phyloP scores from a whole-genome alignment of 2,329 filamentous ascomycete genomes.

The Nigrospora sphaerica region DNA sequence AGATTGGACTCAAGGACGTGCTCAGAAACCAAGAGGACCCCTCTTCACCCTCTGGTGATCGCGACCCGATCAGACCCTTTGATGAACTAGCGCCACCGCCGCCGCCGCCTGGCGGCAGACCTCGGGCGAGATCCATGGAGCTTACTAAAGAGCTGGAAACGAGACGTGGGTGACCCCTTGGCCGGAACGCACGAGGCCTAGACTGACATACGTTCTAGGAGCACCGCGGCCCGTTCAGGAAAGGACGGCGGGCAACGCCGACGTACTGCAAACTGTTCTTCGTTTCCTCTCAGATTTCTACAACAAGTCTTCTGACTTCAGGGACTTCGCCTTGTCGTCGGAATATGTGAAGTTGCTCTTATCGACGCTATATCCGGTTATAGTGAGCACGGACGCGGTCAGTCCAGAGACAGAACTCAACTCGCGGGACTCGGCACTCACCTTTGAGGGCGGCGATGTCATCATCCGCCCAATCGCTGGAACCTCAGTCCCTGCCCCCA shows the following conservation, averaged over 20 bases:
- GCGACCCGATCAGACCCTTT: conserved; percentile 1
- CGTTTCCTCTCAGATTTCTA: conserved; percentile 77
- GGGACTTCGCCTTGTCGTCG: conserved; percentile 73
- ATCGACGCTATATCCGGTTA: conserved; percentile 74
- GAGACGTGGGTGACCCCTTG: conserved; percentile 28
- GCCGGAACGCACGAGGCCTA: neutral
- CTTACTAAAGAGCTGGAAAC: conserved; percentile 51
- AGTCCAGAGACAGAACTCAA: conserved; percentile 81
- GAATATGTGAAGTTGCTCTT: conserved; percentile 77
- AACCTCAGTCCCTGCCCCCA: conserved; percentile 54
- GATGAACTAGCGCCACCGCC: too few relatives aligned
- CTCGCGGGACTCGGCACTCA: conserved; percentile 71
- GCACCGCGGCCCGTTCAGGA: conserved; percentile 36
- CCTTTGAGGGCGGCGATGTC: conserved; percentile 79
- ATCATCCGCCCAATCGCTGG: conserved; percentile 68
- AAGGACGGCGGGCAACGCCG: conserved; percentile 48
- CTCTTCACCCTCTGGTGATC: conserved; percentile 38
- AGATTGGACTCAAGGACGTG: conserved; percentile 70
- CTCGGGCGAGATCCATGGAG: conserved; percentile 59
- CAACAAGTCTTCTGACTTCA: conserved; percentile 66
- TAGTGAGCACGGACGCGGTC: conserved; percentile 80
- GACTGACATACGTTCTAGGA: conserved; percentile 21
- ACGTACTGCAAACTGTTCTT: conserved; percentile 67
- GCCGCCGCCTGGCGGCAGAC: conserved; percentile 14
- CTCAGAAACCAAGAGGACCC: conserved; percentile 55